A percentile compares a stretch with the other conserved stretches of the same genome.
Evolutionary conservation across 768 basidiomycete genomes (phyloP).

Genomic region (Gautieria morchelliformis): DNA sequence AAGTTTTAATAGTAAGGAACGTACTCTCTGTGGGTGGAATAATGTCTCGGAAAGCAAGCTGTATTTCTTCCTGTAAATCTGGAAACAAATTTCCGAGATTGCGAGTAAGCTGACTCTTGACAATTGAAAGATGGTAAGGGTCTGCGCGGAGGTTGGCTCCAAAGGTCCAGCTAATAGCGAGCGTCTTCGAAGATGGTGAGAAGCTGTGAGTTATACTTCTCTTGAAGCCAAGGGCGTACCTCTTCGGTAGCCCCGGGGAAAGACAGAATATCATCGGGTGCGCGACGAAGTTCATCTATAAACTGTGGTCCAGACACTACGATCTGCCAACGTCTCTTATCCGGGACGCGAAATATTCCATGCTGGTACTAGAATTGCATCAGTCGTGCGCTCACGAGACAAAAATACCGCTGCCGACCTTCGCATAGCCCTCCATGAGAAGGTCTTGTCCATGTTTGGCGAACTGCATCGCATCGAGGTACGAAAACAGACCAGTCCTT

Average conservation of each 20-base stretch:
- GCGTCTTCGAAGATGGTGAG: background rate
- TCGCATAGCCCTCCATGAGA: slow-evolving; percentile 14
- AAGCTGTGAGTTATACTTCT: background rate
- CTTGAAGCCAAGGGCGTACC: background rate
- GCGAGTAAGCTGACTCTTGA: slow-evolving; percentile 1
- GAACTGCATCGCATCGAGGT: slow-evolving; percentile 15
- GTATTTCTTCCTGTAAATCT: background rate
- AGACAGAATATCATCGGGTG: slow-evolving; percentile 7
- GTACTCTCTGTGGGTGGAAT: background rate
- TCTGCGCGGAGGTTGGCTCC: background rate
- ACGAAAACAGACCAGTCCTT: background rate
- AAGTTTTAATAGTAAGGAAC: too few relatives aligned
- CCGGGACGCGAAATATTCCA: background rate
- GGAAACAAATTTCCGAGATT: background rate
- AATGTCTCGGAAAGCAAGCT: background rate
- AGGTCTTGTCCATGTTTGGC: slow-evolving; percentile 13
- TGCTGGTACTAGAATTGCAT: too few relatives aligned
- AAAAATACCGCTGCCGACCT: too few relatives aligned
- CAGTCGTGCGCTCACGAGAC: too few relatives aligned
- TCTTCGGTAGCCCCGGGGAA: background rate
- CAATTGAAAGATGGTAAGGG: background rate
- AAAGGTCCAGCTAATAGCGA: background rate
- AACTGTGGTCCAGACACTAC: background rate
- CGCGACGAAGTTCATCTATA: slow-evolving; percentile 3
- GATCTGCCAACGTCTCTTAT: background rate